Evolutionary conservation across 202 grass and related monocot species (phyloP).

Genomic region (Bolboschoenoplectus hybrid): DNA sequence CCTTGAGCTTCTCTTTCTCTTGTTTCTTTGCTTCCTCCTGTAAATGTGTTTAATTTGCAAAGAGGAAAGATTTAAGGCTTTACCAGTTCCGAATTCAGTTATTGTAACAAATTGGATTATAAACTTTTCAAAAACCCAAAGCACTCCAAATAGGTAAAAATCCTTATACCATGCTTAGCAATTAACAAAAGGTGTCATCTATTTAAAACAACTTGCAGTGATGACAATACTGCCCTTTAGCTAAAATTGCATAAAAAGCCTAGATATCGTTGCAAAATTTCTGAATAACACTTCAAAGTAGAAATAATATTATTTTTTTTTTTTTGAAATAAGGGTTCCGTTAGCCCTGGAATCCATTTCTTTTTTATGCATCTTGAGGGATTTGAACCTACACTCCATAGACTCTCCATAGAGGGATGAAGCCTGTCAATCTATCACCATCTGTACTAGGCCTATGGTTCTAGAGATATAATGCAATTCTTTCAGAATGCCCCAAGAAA

Average conservation of each 20-base stretch:
- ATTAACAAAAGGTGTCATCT: not conserved
- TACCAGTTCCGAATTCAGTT: slow-evolving; percentile 9
- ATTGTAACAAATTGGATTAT: not conserved
- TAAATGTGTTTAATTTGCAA: slow-evolving; percentile 20
- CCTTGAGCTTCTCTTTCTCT: slow-evolving; percentile 81
- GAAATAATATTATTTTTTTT: not conserved
- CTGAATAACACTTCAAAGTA: not conserved
- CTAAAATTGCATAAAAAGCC: not conserved
- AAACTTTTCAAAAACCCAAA: not conserved
- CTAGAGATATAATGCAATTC: slow-evolving; percentile 9
- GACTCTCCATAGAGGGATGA: not conserved
- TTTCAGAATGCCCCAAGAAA: not conserved
- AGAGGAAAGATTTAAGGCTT: not conserved
- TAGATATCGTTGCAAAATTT: not conserved
- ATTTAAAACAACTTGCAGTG: not conserved
- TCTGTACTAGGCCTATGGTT: not conserved
- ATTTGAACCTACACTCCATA: not conserved
- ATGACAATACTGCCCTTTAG: not conserved
- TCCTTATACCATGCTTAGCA: not conserved
- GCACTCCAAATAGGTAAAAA: not conserved
- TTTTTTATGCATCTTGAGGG: not conserved
- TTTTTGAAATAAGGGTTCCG: not conserved
- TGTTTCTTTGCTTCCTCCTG: slow-evolving; percentile 95
- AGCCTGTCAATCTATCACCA: not conserved
- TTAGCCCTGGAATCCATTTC: not conserved